Evolutionary conservation across 805 yeast species (phyloP).

Genomic region (Blastobotrys chiropterorum): DNA sequence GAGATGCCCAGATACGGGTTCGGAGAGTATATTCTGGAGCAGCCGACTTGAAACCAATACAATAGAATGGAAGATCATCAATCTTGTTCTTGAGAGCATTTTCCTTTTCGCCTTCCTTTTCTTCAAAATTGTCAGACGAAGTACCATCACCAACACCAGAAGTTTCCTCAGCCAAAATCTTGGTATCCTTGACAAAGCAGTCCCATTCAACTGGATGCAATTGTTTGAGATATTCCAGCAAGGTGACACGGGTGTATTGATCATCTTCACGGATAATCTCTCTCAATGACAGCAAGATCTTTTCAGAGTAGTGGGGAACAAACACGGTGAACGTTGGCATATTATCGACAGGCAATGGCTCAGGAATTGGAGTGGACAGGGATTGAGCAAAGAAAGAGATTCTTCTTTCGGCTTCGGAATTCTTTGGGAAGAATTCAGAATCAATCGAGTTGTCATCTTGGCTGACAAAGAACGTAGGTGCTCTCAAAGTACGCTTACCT

Average conservation of each 20-base stretch:
- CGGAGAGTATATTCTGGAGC: slow-evolving; percentile 57
- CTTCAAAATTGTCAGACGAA: not conserved
- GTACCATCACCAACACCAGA: slow-evolving; percentile 1
- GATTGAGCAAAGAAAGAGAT: slow-evolving; percentile 89
- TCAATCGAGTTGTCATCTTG: slow-evolving; percentile 71
- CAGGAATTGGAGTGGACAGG: slow-evolving; percentile 77
- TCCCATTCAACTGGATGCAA: slow-evolving; percentile 76
- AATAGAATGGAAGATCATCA: slow-evolving; percentile 62
- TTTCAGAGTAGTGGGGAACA: slow-evolving; percentile 83
- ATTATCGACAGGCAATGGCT: slow-evolving; percentile 53
- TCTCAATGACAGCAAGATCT: slow-evolving; percentile 64
- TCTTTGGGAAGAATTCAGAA: slow-evolving; percentile 49
- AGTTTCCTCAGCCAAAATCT: slow-evolving; percentile 26
- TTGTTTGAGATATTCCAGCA: slow-evolving; percentile 73
- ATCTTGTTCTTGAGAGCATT: slow-evolving; percentile 29
- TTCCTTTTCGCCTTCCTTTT: slow-evolving; percentile 3
- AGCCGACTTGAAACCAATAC: slow-evolving; percentile 65
- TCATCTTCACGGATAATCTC: slow-evolving; percentile 71
- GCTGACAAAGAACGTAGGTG: slow-evolving; percentile 73
- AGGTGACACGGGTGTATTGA: slow-evolving; percentile 54
- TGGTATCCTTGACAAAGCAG: slow-evolving; percentile 70
- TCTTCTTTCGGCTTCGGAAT: slow-evolving; percentile 76
- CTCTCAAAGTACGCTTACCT: slow-evolving; percentile 44
- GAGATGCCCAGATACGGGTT: slow-evolving; percentile 83
- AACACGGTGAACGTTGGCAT: slow-evolving; percentile 82